Percentiles rank a stretch among this genome's conserved stretches.
Conservation (phyloP, 495 filamentous ascomycete genomes). For the Xylaria venustula region DNA sequence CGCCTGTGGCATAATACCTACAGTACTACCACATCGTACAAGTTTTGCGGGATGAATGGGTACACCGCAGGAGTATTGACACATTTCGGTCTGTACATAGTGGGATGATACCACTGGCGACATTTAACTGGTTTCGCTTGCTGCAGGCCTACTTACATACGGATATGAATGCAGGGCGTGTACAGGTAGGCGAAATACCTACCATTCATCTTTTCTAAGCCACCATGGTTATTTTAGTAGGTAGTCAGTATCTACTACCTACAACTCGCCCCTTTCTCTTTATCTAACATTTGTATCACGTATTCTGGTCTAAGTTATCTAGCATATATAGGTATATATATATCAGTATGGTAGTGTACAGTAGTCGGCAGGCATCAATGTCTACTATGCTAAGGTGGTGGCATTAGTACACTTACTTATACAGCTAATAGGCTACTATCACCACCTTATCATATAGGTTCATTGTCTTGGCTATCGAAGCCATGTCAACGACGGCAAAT, state of each 20-base stretch:
- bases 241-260: not conserved
- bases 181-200: no score
- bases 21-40: no score
- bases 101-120: not conserved
- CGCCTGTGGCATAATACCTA: not conserved
- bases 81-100: not conserved
- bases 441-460: constrained; percentile 4
- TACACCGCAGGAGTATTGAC: constrained; percentile 9
- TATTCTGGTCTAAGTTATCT: no score
- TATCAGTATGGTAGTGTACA: not conserved
- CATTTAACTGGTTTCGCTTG: not conserved
- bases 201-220: not conserved
- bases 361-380: no score
- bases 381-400: no score
- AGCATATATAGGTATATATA: no score
- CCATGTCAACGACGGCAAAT: not conserved
- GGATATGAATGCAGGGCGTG: not conserved
- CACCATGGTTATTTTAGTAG: not conserved
- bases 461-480: not conserved
- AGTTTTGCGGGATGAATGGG: not conserved
- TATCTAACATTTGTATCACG: no score
- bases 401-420: no score
- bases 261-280: no score
- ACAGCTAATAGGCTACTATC: no score
- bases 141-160: not conserved